A percentile compares a stretch with the other conserved stretches of the same genome.
Evolutionary conservation across 257 asterid genomes (phyloP).

Genomic region (Capsicum baccatum): DNA sequence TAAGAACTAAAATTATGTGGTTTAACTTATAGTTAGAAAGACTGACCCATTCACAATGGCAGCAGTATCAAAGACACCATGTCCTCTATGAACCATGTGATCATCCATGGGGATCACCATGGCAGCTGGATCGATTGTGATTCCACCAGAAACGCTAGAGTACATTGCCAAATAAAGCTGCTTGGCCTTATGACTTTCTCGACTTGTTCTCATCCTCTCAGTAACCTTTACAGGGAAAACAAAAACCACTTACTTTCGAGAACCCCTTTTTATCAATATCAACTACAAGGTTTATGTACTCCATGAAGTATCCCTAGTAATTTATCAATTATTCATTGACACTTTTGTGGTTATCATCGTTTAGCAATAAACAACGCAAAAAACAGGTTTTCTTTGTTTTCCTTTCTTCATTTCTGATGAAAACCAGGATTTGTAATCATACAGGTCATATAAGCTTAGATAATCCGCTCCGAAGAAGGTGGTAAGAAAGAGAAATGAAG

Average conservation of each 20-base stretch:
- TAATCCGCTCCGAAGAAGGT: not conserved
- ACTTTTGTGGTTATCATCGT: not conserved
- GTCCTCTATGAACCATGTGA: slow-evolving; percentile 98
- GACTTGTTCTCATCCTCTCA: slow-evolving; percentile 59
- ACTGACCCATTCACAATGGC: slow-evolving; percentile 83
- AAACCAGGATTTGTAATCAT: not conserved
- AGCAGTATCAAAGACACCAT: slow-evolving; percentile 94
- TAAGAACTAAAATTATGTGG: not conserved
- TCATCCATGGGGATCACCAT: slow-evolving; percentile 97
- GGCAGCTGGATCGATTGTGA: slow-evolving; percentile 81
- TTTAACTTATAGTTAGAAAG: slow-evolving; percentile 16
- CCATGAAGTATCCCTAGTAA: not conserved
- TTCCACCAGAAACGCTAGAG: slow-evolving; percentile 86
- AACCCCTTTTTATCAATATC: not conserved
- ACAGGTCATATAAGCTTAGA: not conserved
- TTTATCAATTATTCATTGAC: not conserved
- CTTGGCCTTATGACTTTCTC: slow-evolving; percentile 57
- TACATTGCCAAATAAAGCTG: slow-evolving; percentile 84
- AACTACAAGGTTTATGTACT: not conserved
- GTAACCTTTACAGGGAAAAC: slow-evolving; percentile 54
- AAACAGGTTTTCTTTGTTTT: not conserved
- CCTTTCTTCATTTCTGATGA: not conserved
- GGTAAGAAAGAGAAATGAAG: not conserved
- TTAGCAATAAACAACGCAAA: not conserved
- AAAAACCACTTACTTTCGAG: not conserved